Base-by-base conservation (phyloP, 805 yeast species). In the Blastobotrys mokoenaii region DNA sequence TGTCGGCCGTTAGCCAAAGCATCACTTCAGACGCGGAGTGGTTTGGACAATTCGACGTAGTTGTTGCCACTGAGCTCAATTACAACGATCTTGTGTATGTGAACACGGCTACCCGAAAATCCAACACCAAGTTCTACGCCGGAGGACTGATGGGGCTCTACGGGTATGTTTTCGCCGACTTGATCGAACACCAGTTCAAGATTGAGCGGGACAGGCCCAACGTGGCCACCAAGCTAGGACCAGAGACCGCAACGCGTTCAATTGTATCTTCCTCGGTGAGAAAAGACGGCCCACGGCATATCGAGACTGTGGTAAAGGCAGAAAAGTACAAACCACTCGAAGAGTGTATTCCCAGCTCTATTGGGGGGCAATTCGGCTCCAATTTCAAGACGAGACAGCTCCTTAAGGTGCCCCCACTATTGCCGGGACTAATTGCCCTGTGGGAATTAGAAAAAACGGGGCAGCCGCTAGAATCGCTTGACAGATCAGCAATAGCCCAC, bases 131-230 rank as follows among this genome's bases (percentile, higher is more conserved):
- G 2, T 69, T 93, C 27, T 87, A 84, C 59, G 71, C 76, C 12
- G 66, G 84, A 1, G 82, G 80, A 0, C 58, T 79, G 2, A 82
- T 82, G 61, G 99, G 98, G 0, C 66, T 89, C 58, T 87, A 75
- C 60, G 96, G 96, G 1, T 84, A 77, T 56, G 73, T 86, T 1
- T 82, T 89, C 59, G 78, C 79, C 2, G 99, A 93, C 63, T 69
- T 90, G 49, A 74, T 86, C 9, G 61, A 69, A 40, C 87, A 85
- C 62, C 68, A 70, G 29, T 69, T 55, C 52, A 45, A 52, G 10
- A 53, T 61, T 15, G 51, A 50, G 27, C 40, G 46, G 38, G 54
- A 50, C 29, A 39, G 47, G 32, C 41, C 54, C 9, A 48, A 53
- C 7, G 35, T 44, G 3, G 22, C 41, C 9, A 74, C 83, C 10